phyloP scores from a whole-genome alignment of 1,139 yeast genomes.

The Protomyces inouyei region DNA sequence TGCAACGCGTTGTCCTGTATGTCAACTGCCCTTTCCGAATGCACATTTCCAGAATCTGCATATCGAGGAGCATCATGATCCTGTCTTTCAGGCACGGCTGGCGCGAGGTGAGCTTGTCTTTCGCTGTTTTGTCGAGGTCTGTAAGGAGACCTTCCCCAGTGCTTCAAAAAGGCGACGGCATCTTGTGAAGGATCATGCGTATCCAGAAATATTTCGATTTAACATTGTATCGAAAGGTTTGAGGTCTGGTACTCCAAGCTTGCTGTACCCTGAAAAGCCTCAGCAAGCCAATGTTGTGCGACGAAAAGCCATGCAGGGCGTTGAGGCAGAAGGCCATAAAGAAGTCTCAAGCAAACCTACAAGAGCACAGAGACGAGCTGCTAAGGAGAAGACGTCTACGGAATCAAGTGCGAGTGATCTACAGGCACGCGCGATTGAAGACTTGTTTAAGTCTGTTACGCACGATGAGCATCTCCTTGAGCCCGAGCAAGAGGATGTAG shows the following conservation, averaged over 20 bases:
- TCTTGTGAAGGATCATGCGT: constrained; percentile 5
- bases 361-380: not conserved
- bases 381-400: not conserved
- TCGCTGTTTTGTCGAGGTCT: constrained; percentile 8
- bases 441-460: not conserved
- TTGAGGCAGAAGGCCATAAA: not conserved
- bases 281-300: not conserved
- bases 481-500: not conserved
- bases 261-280: constrained; percentile 4
- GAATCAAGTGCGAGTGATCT: not conserved
- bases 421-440: not conserved
- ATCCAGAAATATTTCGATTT: constrained; percentile 18
- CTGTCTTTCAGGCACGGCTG: constrained; percentile 42
- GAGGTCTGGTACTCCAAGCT: constrained; percentile 1
- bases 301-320: not conserved
- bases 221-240: constrained; percentile 4
- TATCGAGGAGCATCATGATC: constrained; percentile 53
- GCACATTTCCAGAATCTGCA: constrained; percentile 46
- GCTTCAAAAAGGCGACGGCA: constrained; percentile 6
- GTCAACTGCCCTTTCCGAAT: constrained; percentile 46
- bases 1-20: constrained; percentile 42
- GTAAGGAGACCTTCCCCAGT: not conserved
- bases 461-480: not conserved
- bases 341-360: not conserved
- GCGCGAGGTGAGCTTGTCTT: constrained; percentile 41